Conservation (phyloP, 2,329 filamentous ascomycete species). For the Teratosphaeria epicoccoides region DNA sequence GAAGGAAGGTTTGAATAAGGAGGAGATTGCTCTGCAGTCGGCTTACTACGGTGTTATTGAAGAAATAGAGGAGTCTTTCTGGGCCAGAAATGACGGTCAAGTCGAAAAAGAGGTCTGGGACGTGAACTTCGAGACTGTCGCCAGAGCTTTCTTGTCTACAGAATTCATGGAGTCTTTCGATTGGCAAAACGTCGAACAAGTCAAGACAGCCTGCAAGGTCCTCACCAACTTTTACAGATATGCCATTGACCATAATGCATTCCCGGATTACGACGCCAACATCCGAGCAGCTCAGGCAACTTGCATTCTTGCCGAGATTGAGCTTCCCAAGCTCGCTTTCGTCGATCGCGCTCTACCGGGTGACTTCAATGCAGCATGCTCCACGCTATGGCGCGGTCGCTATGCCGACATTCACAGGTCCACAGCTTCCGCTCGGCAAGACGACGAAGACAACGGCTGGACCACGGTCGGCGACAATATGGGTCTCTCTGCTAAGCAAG, state of each 20-base stretch:
- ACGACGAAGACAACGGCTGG: constrained; percentile 27
- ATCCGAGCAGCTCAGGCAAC: constrained; percentile 55
- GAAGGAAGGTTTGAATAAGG: constrained; percentile 35
- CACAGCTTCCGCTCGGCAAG: not conserved
- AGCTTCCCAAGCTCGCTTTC: constrained; percentile 51
- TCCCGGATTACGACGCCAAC: constrained; percentile 63
- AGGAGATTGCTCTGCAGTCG: constrained; percentile 52
- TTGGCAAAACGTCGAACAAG: constrained; percentile 40
- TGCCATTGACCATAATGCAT: constrained; percentile 72
- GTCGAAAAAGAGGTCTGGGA: constrained; percentile 46
- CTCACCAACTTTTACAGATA: constrained; percentile 85
- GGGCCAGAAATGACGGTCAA: constrained; percentile 37
- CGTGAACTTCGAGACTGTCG: constrained; percentile 71
- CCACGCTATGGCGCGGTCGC: constrained; percentile 53
- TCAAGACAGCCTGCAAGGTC: constrained; percentile 54
- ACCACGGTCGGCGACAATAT: constrained; percentile 9
- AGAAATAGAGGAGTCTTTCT: constrained; percentile 31
- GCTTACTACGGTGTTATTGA: constrained; percentile 34
- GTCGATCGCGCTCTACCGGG: constrained; percentile 55
- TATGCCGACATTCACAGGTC: constrained; percentile 21
- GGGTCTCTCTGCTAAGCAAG: constrained; percentile 34
- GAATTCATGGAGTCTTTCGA: constrained; percentile 35
- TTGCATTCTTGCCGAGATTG: constrained; percentile 55
- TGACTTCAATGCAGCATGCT: constrained; percentile 67
- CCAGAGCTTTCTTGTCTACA: constrained; percentile 57